Base-by-base conservation (phyloP, 495 filamentous ascomycete genomes). In the Penicillium odoratum region DNA sequence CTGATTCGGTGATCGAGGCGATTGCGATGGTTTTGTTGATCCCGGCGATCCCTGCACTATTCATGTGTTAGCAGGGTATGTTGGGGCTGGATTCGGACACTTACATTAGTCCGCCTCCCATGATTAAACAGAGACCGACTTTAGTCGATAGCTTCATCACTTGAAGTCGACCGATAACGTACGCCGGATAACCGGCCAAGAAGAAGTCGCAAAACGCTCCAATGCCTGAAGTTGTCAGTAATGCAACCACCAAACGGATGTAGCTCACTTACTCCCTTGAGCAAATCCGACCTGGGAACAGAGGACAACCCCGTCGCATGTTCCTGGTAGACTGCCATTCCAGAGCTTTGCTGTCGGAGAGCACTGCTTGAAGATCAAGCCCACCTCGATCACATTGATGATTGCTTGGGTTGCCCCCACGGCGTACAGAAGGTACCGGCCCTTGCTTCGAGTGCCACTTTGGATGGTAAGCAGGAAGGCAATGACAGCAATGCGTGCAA, bases 71-170 rank as follows among this genome's bases (percentile, higher is more conserved):
- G 51, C 36, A 13, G 8, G 30, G 10, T 13, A 25, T 36, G 4
- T n/a, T n/a, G 9, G 18, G 1, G 7, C 13, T 8, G 40, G 18
- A n/a, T 40, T 34, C 25, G 16, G 13, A 30, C 10, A 28, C 36
- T 45, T 52, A 76, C 72, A 78, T 64, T 5, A 75, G 47, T 21
- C 72, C 69, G 4, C 72, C 63, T 5, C 74, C 67, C 74, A 78
- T 74, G 6, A 74, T 48, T 15, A 71, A 47, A 42, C 68, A 74
- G 7, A 77, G 45, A 2, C 69, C 68, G 44, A 77, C 36, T 49
- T 70, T 75, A 0, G 64, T 69, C 21, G 66, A 63, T 7, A 66
- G 33, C n/a, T 65, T 71, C 63, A 66, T 66, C 11, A 60, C 18
- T 21, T 66, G 63, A 0, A 74, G 54, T 38, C 67, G 58, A 5